These are phyloP conservation scores for Solanum sitiens DNA, from an alignment of 257 asterid species.

Conservation along the genomic window DNA sequence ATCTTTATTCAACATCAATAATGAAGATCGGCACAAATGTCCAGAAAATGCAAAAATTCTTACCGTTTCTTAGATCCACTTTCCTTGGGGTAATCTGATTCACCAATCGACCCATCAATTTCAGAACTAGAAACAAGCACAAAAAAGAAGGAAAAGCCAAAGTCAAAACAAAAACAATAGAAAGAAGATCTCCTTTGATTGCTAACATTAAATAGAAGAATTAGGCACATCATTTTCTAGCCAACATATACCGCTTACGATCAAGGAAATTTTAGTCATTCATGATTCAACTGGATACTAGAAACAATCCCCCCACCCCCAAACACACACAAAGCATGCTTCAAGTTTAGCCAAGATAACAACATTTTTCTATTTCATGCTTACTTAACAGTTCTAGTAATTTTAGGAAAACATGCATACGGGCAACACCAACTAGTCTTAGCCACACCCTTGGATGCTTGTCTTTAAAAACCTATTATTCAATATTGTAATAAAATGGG, in stretches of 20 bases:
- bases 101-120: conserved; percentile 60
- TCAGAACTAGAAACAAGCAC: conserved; percentile 35
- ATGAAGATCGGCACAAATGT: background rate
- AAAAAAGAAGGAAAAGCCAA: background rate
- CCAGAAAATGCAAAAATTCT: background rate
- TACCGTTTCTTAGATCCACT: conserved; percentile 68
- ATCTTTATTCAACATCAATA: background rate
- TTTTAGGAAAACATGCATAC: background rate
- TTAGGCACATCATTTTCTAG: background rate
- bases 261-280: background rate
- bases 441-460: background rate
- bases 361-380: background rate
- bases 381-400: background rate
- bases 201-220: background rate
- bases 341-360: background rate
- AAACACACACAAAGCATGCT: background rate
- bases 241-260: background rate
- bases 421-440: background rate
- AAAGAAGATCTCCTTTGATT: background rate
- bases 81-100: conserved; percentile 47
- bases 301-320: background rate
- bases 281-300: background rate
- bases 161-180: background rate
- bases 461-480: background rate
- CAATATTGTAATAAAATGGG: background rate